Evolutionary conservation across 495 filamentous ascomycete species (phyloP).

Genomic region (Neurospora sp.): DNA sequence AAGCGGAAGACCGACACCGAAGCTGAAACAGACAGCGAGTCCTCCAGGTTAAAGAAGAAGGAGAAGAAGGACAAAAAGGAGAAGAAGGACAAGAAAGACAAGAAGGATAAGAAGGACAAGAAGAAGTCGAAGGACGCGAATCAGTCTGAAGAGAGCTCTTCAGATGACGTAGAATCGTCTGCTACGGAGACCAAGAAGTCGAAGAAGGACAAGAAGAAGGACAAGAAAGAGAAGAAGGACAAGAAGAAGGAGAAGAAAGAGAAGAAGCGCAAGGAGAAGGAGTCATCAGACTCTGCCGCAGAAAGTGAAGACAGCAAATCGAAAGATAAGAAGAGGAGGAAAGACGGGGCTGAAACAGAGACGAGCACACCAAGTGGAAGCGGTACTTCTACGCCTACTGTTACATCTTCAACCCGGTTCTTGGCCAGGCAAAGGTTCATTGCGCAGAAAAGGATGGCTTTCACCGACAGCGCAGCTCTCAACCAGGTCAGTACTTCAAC

Average conservation of each 20-base stretch:
- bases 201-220: slow-evolving; percentile 25
- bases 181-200: slow-evolving; percentile 10
- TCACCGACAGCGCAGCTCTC: slow-evolving; percentile 58
- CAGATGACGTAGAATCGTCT: slow-evolving; percentile 13
- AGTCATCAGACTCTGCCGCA: slow-evolving; percentile 15
- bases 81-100: slow-evolving; percentile 14
- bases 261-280: slow-evolving; percentile 34
- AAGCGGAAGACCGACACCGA: slow-evolving; percentile 28
- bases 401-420: slow-evolving; percentile 43
- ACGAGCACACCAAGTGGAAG: slow-evolving; percentile 8
- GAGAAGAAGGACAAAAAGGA: slow-evolving; percentile 30
- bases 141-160: slow-evolving; percentile 1
- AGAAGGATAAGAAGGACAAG: background rate
- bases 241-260: slow-evolving; percentile 34
- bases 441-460: slow-evolving; percentile 65
- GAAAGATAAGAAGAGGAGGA: slow-evolving; percentile 16
- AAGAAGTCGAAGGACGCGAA: slow-evolving; percentile 4
- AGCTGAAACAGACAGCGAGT: slow-evolving; percentile 14
- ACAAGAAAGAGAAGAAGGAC: slow-evolving; percentile 23
- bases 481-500: slow-evolving; percentile 51
- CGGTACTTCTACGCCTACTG: slow-evolving; percentile 27
- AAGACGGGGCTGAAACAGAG: slow-evolving; percentile 14
- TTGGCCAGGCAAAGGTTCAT: slow-evolving; percentile 61
- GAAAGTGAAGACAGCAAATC: slow-evolving; percentile 12
- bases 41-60: slow-evolving; percentile 21